Evolutionary conservation across 495 filamentous ascomycete genomes (phyloP).

Genomic region (Ramalina intermedia): DNA sequence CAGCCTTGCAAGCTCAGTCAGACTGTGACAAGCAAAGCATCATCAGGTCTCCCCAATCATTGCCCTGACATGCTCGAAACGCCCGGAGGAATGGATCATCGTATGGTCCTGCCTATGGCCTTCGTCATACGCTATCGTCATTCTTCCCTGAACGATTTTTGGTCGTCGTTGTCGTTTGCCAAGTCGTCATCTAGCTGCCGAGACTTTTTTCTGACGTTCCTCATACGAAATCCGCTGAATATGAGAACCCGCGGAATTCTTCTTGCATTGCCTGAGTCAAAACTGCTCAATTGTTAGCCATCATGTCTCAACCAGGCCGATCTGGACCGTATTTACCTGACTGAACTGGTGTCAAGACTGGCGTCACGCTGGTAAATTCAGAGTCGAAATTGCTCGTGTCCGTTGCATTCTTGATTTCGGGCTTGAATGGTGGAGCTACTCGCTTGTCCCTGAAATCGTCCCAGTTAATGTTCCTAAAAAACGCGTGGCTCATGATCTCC

Average conservation of each 20-base stretch:
- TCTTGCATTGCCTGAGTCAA: constrained; percentile 98
- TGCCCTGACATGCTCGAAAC: too few species aligned
- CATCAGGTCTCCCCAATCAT: too few species aligned
- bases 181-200: too few species aligned
- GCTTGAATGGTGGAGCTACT: constrained; percentile 75
- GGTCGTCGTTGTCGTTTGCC: too few species aligned
- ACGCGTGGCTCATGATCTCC: constrained; percentile 97
- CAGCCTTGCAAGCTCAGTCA: too few species aligned
- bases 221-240: constrained; percentile 59
- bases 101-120: too few species aligned
- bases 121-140: too few species aligned
- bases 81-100: too few species aligned
- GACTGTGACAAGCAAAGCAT: too few species aligned
- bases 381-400: constrained; percentile 99
- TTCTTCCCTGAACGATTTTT: too few species aligned
- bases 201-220: too few species aligned
- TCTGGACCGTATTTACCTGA: constrained; percentile 52
- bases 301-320: background rate
- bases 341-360: constrained; percentile 91
- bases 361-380: constrained; percentile 97
- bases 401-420: constrained; percentile 74
- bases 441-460: constrained; percentile 96
- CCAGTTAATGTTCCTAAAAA: constrained; percentile 97
- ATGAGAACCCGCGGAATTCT: constrained; percentile 98
- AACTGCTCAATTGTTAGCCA: constrained; percentile 37